These are phyloP conservation scores for Aspergillus nanangensis DNA, from an alignment of 495 filamentous ascomycete species.

Conservation along the genomic window DNA sequence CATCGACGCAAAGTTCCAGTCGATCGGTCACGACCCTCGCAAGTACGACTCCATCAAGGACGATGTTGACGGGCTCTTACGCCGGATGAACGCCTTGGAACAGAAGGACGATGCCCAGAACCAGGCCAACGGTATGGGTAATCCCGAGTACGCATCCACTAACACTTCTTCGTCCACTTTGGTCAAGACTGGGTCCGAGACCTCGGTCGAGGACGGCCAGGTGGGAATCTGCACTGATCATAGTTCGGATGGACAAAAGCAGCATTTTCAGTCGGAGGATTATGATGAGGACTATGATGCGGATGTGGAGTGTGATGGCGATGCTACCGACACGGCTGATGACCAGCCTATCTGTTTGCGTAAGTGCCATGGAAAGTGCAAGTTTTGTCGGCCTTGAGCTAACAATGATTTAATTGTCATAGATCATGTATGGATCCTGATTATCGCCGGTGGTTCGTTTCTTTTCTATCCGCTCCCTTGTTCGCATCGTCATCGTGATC, in stretches of 20 bases:
- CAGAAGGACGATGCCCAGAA: not conserved
- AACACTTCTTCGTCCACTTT: too few species aligned
- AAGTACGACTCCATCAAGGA: not conserved
- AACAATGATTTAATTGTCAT: too few species aligned
- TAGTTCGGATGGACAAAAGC: not conserved
- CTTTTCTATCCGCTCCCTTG: too few species aligned
- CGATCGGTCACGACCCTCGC: not conserved
- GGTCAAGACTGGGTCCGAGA: too few species aligned
- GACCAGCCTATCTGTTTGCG: not conserved
- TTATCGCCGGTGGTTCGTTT: too few species aligned
- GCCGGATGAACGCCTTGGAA: not conserved
- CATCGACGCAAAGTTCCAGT: not conserved
- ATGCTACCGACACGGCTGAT: too few species aligned
- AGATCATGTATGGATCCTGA: too few species aligned
- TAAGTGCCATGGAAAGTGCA: not conserved
- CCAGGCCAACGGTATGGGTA: not conserved
- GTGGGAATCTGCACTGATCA: too few species aligned
- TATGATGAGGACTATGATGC: not conserved
- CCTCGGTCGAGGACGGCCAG: too few species aligned
- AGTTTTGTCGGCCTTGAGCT: not conserved
- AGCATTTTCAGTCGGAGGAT: too few species aligned
- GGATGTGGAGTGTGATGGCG: not conserved
- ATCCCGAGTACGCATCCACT: too few species aligned
- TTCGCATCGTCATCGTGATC: too few species aligned
- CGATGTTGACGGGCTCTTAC: not conserved